phyloP scores from a whole-genome alignment of 305 asterid genomes.

The Ajuga reptans region DNA sequence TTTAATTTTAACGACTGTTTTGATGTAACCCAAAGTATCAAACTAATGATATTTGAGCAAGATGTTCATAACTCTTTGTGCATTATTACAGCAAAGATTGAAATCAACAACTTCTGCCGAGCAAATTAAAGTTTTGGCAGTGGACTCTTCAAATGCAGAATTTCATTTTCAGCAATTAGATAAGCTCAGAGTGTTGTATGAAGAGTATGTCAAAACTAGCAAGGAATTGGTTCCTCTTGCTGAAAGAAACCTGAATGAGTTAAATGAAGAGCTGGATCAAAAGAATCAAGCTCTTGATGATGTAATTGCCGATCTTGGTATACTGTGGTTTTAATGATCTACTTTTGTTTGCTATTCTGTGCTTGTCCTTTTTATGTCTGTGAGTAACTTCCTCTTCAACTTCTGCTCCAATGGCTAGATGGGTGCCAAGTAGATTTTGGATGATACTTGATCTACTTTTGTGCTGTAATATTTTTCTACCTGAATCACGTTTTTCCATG shows the following conservation, averaged over 20 bases:
- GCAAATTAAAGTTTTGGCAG: constrained; percentile 44
- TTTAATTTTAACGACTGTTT: constrained; percentile 12
- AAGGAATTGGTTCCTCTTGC: constrained; percentile 73
- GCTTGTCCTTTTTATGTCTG: neutral
- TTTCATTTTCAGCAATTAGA: constrained; percentile 80
- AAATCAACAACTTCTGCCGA: constrained; percentile 55
- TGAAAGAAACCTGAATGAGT: constrained; percentile 54
- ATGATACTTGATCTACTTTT: no score
- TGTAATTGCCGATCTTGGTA: constrained; percentile 41
- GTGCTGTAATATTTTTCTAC: neutral
- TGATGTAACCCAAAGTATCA: neutral
- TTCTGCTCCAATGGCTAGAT: constrained; percentile 9
- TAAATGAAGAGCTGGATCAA: constrained; percentile 65
- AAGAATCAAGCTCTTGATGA: constrained; percentile 86
- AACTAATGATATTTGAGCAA: constrained; percentile 9
- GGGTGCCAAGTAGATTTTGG: neutral
- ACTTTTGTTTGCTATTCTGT: neutral
- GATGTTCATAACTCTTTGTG: constrained; percentile 14
- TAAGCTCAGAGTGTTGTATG: constrained; percentile 69
- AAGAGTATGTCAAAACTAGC: constrained; percentile 62
- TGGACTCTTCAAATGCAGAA: constrained; percentile 60
- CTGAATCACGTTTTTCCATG: constrained; percentile 6
- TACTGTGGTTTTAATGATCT: constrained; percentile 18
- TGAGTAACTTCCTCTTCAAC: neutral
- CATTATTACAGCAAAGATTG: constrained; percentile 62